Evolutionary conservation across 345 rosid genomes (phyloP).

Genomic region (Odontarrhena argentea): DNA sequence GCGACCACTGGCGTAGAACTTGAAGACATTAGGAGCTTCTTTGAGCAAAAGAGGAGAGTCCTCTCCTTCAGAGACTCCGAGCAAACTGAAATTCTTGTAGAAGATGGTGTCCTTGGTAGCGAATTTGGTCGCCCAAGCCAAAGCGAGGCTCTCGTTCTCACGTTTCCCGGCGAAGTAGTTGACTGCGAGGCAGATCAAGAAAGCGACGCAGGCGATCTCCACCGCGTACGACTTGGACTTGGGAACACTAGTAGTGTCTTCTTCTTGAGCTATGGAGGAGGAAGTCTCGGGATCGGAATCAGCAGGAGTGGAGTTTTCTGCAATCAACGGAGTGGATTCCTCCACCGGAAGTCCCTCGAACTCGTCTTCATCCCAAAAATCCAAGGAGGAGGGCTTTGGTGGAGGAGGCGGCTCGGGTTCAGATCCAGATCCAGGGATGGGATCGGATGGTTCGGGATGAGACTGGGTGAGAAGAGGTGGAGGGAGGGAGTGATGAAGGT

Average conservation of each 20-base stretch:
- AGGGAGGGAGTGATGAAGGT: constrained; percentile 50
- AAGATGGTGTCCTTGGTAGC: constrained; percentile 72
- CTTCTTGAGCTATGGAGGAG: constrained; percentile 34
- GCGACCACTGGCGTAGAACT: constrained; percentile 93
- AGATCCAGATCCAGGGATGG: constrained; percentile 34
- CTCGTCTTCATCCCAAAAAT: constrained; percentile 96
- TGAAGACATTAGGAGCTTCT: constrained; percentile 88
- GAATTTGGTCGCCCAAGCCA: constrained; percentile 89
- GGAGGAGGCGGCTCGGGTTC: constrained; percentile 43
- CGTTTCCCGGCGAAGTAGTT: constrained; percentile 86
- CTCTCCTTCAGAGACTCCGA: constrained; percentile 75
- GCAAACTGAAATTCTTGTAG: constrained; percentile 78
- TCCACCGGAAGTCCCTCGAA: constrained; percentile 82
- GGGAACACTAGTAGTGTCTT: neutral
- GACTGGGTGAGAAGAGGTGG: constrained; percentile 62
- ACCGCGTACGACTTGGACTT: constrained; percentile 47
- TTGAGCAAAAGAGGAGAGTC: constrained; percentile 85
- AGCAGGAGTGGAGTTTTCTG: constrained; percentile 41
- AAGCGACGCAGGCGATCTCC: constrained; percentile 65
- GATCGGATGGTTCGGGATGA: too few species aligned
- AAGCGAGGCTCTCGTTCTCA: constrained; percentile 81
- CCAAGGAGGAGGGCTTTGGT: constrained; percentile 54
- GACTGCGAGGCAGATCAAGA: constrained; percentile 59
- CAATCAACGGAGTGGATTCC: constrained; percentile 3
- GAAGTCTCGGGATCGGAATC: constrained; percentile 34